These are phyloP conservation scores for Albizia julibrissin DNA, from an alignment of 306 rosid species.

Conservation along the genomic window DNA sequence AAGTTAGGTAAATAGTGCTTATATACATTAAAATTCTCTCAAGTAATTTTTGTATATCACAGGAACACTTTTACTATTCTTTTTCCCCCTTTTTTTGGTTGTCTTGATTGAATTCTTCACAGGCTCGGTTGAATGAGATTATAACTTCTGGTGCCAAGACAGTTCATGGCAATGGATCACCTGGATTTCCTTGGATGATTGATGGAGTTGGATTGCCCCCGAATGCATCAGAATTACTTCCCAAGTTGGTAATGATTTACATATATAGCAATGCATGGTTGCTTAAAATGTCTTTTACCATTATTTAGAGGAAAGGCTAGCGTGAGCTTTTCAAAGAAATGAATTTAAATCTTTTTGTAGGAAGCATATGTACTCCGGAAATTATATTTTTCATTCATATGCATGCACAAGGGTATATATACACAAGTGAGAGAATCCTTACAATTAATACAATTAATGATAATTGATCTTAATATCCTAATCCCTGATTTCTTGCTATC, in stretches of 20 bases:
- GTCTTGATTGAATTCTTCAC: slow-evolving; percentile 34
- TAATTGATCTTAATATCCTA: no score
- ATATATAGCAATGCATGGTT: slow-evolving; percentile 11
- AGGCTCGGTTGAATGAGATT: slow-evolving; percentile 89
- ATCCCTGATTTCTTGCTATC: no score
- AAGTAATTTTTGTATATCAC: slow-evolving; percentile 8
- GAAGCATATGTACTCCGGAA: no score
- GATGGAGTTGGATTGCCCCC: slow-evolving; percentile 95
- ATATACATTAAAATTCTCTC: not conserved
- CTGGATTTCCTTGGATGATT: slow-evolving; percentile 79
- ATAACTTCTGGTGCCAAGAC: slow-evolving; percentile 63
- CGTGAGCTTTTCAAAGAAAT: not conserved
- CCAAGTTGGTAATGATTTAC: slow-evolving; percentile 67
- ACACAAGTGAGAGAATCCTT: no score
- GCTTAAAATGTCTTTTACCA: slow-evolving; percentile 5
- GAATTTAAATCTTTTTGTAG: no score
- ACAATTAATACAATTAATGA: no score
- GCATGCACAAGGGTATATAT: no score
- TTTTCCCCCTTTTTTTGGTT: not conserved
- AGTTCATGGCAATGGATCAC: slow-evolving; percentile 40
- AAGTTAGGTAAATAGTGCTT: not conserved
- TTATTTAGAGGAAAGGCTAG: not conserved
- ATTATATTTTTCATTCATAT: no score
- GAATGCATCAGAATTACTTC: slow-evolving; percentile 76
- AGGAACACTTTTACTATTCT: not conserved